A percentile compares a stretch with the other conserved stretches of the same genome.
Conservation (phyloP, 1,284 basidiomycete species). For the Sporisorium graminicola region DNA sequence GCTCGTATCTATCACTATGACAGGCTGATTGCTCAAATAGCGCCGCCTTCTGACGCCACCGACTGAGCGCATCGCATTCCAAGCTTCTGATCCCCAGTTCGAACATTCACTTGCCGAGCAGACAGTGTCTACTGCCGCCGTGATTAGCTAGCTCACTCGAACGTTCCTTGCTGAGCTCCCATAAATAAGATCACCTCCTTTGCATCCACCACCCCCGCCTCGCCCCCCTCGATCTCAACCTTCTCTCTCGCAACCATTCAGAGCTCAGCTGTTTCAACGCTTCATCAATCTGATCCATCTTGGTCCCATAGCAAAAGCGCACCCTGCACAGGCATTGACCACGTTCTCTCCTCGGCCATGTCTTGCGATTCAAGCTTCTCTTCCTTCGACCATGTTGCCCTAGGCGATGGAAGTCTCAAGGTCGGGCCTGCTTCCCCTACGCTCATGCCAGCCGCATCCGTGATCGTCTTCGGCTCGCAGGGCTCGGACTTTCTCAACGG, state of each 20-base stretch:
- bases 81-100: background rate
- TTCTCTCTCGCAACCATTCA: background rate
- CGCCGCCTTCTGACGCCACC: background rate
- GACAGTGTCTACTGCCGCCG: background rate
- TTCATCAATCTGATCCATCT: background rate
- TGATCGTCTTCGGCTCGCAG: conserved; percentile 48
- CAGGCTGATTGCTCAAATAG: too few relatives aligned
- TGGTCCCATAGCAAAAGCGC: too few relatives aligned
- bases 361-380: conserved; percentile 31
- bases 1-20: background rate
- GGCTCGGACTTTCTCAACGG: conserved; percentile 40
- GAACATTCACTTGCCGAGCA: background rate
- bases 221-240: background rate
- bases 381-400: conserved; percentile 27
- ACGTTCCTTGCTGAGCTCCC: background rate
- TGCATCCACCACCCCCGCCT: background rate
- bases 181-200: background rate
- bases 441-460: conserved; percentile 6
- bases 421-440: background rate
- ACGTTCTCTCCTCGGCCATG: conserved; percentile 3
- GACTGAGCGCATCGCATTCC: background rate
- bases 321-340: background rate
- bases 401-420: background rate
- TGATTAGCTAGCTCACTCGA: background rate
- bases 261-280: too few relatives aligned